phyloP scores from a whole-genome alignment of 129 eudicot genomes.

The Flaveria brownii region DNA sequence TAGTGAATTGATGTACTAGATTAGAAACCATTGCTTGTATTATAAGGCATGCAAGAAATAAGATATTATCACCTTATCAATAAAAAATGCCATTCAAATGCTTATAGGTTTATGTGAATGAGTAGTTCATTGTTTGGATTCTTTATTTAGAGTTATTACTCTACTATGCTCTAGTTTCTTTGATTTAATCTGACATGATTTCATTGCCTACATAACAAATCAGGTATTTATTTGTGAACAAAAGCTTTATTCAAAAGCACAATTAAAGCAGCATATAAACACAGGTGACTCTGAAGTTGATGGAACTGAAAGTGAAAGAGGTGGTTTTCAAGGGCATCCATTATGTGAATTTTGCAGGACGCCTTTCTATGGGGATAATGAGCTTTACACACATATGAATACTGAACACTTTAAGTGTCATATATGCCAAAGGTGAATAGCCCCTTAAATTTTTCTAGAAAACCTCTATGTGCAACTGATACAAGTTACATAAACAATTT shows the following conservation, averaged over 20 bases:
- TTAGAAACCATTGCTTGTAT: not conserved
- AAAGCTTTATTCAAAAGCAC: slow-evolving; percentile 79
- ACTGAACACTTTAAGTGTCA: slow-evolving; percentile 90
- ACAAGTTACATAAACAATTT: not conserved
- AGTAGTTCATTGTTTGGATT: not conserved
- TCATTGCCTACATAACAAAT: slow-evolving; percentile 26
- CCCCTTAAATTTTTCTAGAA: not conserved
- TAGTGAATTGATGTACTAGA: not conserved
- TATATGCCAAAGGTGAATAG: slow-evolving; percentile 73
- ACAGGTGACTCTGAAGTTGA: slow-evolving; percentile 96
- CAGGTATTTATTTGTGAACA: slow-evolving; percentile 96
- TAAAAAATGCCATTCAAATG: too few species aligned
- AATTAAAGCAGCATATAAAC: slow-evolving; percentile 74
- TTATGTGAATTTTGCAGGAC: slow-evolving; percentile 82
- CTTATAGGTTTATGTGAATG: not conserved
- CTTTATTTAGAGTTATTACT: not conserved
- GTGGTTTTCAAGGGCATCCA: slow-evolving; percentile 96
- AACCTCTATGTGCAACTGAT: slow-evolving; percentile 5
- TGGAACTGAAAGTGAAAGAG: slow-evolving; percentile 98
- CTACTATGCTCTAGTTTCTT: not conserved
- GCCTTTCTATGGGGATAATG: slow-evolving; percentile 93
- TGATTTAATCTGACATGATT: slow-evolving; percentile 31
- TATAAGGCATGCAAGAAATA: not conserved
- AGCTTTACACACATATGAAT: slow-evolving; percentile 85
- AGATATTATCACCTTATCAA: too few species aligned